Evolutionary conservation across 306 rosid genomes (phyloP).

Genomic region (Trifolium repens): DNA sequence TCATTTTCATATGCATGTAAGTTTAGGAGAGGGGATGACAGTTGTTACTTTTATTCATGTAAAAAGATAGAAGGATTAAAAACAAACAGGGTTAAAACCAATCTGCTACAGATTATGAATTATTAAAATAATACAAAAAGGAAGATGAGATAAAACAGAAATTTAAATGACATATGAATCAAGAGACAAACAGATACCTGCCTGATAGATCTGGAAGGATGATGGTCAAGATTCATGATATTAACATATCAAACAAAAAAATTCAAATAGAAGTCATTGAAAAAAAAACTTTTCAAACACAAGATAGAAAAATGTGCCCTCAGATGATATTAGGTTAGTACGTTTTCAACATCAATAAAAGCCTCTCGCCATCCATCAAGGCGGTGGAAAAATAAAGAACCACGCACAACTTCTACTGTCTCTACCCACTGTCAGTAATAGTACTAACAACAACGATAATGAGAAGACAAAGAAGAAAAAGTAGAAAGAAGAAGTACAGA

Average conservation of each 20-base stretch:
- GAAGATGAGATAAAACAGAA: too few species aligned
- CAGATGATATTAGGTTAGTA: constrained; percentile 34
- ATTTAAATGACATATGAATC: too few species aligned
- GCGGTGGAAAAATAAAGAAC: not conserved
- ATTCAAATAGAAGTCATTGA: not conserved
- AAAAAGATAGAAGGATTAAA: too few species aligned
- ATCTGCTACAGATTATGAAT: too few species aligned
- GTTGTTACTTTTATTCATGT: too few species aligned
- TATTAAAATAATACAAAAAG: too few species aligned
- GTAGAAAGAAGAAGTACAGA: not conserved
- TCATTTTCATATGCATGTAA: too few species aligned
- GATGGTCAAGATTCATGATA: not conserved
- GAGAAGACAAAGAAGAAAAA: not conserved
- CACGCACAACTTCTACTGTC: constrained; percentile 32
- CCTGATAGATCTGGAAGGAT: not conserved
- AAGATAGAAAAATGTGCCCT: constrained; percentile 34
- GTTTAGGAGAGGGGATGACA: too few species aligned
- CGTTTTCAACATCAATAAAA: constrained; percentile 32
- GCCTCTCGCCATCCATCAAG: constrained; percentile 42
- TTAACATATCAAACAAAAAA: not conserved
- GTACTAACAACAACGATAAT: not conserved
- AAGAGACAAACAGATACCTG: too few species aligned
- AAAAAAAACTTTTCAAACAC: not conserved
- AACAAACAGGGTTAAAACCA: too few species aligned
- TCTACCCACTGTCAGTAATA: constrained; percentile 34